Percentiles rank a stretch among this genome's conserved stretches.
Conservation (phyloP, 163 green algal species). For the Volvox carteri region DNA sequence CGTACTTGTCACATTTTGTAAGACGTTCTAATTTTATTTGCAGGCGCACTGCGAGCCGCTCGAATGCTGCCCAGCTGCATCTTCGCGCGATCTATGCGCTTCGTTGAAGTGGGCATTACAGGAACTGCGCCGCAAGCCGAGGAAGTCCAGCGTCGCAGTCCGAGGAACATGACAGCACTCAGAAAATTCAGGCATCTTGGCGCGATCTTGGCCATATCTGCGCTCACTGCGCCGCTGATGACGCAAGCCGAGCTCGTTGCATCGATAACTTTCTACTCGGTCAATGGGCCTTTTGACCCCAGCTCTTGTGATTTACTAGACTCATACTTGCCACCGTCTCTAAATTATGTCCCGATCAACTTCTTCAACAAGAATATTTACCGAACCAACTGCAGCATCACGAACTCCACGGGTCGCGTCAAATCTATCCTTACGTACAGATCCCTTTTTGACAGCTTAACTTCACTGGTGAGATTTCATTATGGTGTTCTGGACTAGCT, state of each 20-base stretch:
- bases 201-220: background rate
- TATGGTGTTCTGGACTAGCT: too few relatives aligned
- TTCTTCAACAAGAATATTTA: background rate
- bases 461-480: background rate
- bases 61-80: background rate
- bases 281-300: background rate
- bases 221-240: background rate
- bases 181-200: background rate
- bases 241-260: slow-evolving; percentile 15
- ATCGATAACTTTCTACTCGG: background rate
- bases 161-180: background rate
- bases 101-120: background rate
- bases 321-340: background rate
- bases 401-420: background rate
- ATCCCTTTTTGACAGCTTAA: background rate
- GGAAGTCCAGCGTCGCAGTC: background rate
- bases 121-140: background rate
- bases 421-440: background rate
- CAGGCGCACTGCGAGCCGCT: background rate
- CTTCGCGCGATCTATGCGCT: background rate
- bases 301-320: background rate
- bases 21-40: background rate
- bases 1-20: background rate
- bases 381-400: background rate
- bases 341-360: slow-evolving; percentile 33